phyloP scores from a whole-genome alignment of 108 stramenopile genomes.

The Cyclotella sp. region DNA sequence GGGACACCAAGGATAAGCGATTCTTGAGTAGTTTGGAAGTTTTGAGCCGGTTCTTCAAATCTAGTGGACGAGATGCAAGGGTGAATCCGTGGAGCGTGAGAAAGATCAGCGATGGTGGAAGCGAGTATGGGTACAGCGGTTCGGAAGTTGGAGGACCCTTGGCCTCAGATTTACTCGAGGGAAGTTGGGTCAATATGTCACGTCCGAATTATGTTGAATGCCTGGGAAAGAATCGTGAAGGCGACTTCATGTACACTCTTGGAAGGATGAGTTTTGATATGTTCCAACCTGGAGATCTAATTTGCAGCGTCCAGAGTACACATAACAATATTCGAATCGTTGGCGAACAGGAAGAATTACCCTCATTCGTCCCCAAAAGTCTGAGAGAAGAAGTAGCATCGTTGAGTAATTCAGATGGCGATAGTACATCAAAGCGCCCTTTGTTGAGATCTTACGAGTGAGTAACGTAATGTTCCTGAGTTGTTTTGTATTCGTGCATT shows the following conservation, averaged over 20 bases:
- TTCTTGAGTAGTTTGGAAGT: slow-evolving; percentile 48
- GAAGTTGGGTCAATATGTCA: slow-evolving; percentile 83
- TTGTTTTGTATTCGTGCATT: neutral
- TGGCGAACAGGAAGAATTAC: slow-evolving; percentile 48
- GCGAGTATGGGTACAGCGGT: slow-evolving; percentile 31
- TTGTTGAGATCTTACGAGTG: slow-evolving; percentile 66
- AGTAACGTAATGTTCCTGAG: slow-evolving; percentile 20
- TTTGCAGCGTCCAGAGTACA: slow-evolving; percentile 77
- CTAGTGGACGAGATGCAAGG: slow-evolving; percentile 51
- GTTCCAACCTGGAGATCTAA: slow-evolving; percentile 75
- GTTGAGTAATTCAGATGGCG: slow-evolving; percentile 35
- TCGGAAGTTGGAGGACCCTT: slow-evolving; percentile 42
- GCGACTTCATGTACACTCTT: slow-evolving; percentile 78
- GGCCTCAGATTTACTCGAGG: slow-evolving; percentile 53
- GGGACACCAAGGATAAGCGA: slow-evolving; percentile 49
- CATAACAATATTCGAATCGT: slow-evolving; percentile 67
- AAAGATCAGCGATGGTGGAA: slow-evolving; percentile 27
- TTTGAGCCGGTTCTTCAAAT: slow-evolving; percentile 43
- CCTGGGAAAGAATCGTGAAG: slow-evolving; percentile 73
- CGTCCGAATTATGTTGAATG: slow-evolving; percentile 78
- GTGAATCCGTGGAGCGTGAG: slow-evolving; percentile 51
- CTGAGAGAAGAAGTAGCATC: slow-evolving; percentile 72
- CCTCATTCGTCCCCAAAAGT: slow-evolving; percentile 60
- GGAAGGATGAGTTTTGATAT: slow-evolving; percentile 87
- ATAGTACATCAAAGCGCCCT: slow-evolving; percentile 43